Percentiles rank a stretch among this genome's conserved stretches.
These are phyloP conservation scores for Xylariales sp. DNA, from an alignment of 2,329 filamentous ascomycete species.

Conservation along the genomic window DNA sequence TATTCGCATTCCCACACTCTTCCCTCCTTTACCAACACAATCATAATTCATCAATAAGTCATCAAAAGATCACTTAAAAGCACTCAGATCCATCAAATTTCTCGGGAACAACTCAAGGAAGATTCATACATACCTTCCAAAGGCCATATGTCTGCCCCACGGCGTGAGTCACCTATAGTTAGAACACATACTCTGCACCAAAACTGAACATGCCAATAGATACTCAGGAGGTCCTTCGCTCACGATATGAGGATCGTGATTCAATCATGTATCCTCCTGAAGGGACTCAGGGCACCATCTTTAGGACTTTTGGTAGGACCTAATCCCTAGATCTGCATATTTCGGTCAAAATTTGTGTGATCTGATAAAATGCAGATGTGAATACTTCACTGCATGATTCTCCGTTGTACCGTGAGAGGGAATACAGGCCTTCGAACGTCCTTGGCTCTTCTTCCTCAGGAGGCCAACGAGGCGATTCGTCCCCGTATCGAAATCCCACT, in stretches of 20 bases:
- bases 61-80: conserved; percentile 31
- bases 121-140: conserved; percentile 33
- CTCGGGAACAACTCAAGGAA: conserved; percentile 34
- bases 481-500: background rate
- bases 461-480: conserved; percentile 7
- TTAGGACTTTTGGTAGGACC: conserved; percentile 31
- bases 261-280: conserved; percentile 15
- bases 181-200: conserved; percentile 16
- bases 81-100: conserved; percentile 28
- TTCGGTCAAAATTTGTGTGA: conserved; percentile 2
- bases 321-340: conserved; percentile 12
- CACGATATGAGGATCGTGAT: conserved; percentile 21
- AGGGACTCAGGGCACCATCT: conserved; percentile 9
- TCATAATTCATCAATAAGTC: conserved; percentile 36
- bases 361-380: conserved; percentile 27
- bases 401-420: conserved; percentile 17
- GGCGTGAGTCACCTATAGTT: conserved; percentile 34
- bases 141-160: conserved; percentile 26
- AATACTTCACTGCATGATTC: conserved; percentile 22
- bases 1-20: conserved; percentile 38
- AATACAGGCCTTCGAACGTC: conserved; percentile 15
- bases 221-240: conserved; percentile 16
- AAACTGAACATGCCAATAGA: conserved; percentile 34
- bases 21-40: conserved; percentile 37
- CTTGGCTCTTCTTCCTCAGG: conserved; percentile 6